Evolutionary conservation across 441 rosid genomes (phyloP), one percentile per base, ranked within the genome.

Genomic region (Adansonia gregorii): DNA sequence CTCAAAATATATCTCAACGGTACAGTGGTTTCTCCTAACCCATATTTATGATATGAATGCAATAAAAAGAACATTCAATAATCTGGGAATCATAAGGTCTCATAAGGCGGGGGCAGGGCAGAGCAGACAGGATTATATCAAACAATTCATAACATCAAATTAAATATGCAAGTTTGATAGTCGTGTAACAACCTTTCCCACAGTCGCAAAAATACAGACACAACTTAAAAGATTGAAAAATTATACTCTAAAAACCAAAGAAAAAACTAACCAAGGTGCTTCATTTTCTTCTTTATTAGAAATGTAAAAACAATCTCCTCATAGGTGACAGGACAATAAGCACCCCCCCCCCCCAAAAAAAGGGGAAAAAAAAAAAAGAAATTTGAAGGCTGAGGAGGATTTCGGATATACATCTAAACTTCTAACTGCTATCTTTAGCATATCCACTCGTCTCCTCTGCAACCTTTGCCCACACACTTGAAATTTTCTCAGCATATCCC

Each of bases 401-500:
- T 76, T 60, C 31, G 88, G 85, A 86, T 87, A 76, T 86, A 88
- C 86, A 84, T 61, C 76, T 48, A 14, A 79, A 67, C 45, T 59
- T 78, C 88, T 78, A 83, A 80, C 51, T 82, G 82, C 85, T 83
- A 79, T 90, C 89, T 59, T 83, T 89, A 54, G 85, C 89, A 77
- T 94, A 92, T 63, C 83, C 90, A 67, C 94, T 87, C 0, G 92
- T 92, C 84, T 95, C 99, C 75, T 95, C 99, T 2, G 97, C 96
- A 69, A 88, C 96, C 85, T 90, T 93, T 39, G 86, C 82, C 98
- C 98, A 95, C 71, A 95, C 97, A 20, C 87, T 88, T 4, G 91
- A 90, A 3, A 93, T 95, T 83, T 93, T 95, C 84, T 95, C 99
- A 11, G 98, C 97, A 80, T 92, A 95, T 75, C 96, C 99, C 81